Evolutionary conservation across 805 yeast species (phyloP), one percentile per base, ranked within the genome.

Genomic region (Torulaspora quercuum): DNA sequence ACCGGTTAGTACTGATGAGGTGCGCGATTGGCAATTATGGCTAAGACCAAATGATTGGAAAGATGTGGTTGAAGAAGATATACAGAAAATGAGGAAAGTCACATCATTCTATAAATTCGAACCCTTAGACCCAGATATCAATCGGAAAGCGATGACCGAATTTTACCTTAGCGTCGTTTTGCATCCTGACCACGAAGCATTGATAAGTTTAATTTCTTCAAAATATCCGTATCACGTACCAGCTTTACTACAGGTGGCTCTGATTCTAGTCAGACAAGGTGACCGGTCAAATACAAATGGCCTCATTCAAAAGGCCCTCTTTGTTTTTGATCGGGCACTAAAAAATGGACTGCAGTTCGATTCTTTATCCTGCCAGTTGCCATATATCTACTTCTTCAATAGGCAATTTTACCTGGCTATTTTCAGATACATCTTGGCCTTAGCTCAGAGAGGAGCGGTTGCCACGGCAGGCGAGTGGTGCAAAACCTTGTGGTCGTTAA

Each of bases 151-250:
- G 9, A 59, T 65, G 44, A 61, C 70, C 0, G 70, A 67, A 37
- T 82, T 82, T 50, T 82, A 74, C 53, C 68, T 82, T 5, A 73
- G 82, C 4, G 81, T 79, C 9, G 80, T 78, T 4, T 60, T 81
- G 42, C 75, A 78, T n/a, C 88, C 92, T 0, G 89, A 87, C 53
- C 89, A 84, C 35, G 90, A 86, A 43, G 70, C 81, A 0, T 60
- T 87, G 36, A 72, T 84, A 44, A 66, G 65, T 17, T 61, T 80
- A 29, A 51, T 67, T 33, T 46, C 83, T 13, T 76, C 76, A 35
- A 69, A 67, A 49, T 63, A 67, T 44, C 94, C 94, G 2, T 87
- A 86, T 53, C 89, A 83, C 50, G 75, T 78, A 3, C 86, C 82
- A 41, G 79, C 90, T 0, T 65, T 87, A n/a, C 63, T 87, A 27